Conservation (phyloP, 192 early-diverging fungal species). For the Obelidium mucronatum region DNA sequence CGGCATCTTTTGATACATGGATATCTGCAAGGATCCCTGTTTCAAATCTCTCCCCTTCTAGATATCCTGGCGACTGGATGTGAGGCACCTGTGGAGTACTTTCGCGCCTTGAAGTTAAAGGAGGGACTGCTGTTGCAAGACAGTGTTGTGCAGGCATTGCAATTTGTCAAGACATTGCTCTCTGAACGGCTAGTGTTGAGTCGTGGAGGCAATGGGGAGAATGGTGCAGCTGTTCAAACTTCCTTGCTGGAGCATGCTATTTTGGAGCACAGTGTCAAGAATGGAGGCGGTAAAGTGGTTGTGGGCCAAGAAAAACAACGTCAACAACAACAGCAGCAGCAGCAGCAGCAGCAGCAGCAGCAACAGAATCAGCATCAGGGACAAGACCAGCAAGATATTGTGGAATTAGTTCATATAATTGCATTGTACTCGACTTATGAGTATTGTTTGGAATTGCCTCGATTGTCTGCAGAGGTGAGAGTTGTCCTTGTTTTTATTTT, state of each 20-base stretch:
- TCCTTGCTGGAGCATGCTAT: slow-evolving; percentile 55
- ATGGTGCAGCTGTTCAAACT: slow-evolving; percentile 9
- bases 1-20: slow-evolving; percentile 40
- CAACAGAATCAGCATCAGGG: no score
- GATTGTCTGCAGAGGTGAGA: slow-evolving; percentile 37
- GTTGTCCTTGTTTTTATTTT: not conserved
- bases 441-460: slow-evolving; percentile 41
- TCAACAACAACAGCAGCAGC: no score
- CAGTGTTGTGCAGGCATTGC: slow-evolving; percentile 45
- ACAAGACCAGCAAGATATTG: slow-evolving; percentile 19
- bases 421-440: slow-evolving; percentile 55
- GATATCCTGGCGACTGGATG: slow-evolving; percentile 45
- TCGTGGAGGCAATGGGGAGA: no score
- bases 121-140: slow-evolving; percentile 43
- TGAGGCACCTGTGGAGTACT: slow-evolving; percentile 36
- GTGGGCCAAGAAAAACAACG: no score
- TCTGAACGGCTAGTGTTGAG: no score
- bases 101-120: not conserved
- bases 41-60: slow-evolving; percentile 48
- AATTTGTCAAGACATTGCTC: slow-evolving; percentile 50
- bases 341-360: no score
- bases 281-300: not conserved
- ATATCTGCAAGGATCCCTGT: slow-evolving; percentile 48
- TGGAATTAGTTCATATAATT: slow-evolving; percentile 55
- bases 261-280: slow-evolving; percentile 46